These are phyloP conservation scores for Leccinum obscurum DNA, from an alignment of 768 basidiomycete species.

Conservation along the genomic window DNA sequence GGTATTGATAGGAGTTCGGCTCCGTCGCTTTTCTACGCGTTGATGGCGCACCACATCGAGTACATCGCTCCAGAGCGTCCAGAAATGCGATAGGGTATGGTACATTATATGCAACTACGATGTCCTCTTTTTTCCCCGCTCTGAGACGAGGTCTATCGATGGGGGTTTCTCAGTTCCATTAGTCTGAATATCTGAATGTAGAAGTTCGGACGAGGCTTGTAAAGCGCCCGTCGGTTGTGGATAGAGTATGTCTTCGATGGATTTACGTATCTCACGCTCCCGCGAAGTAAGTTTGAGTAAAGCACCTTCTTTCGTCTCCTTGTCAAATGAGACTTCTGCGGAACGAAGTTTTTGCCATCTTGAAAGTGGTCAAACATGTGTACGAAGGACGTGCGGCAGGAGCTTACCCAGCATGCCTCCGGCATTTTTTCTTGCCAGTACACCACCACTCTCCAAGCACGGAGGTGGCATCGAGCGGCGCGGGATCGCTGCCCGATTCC, in stretches of 20 bases:
- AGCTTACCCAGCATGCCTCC: constrained; percentile 71
- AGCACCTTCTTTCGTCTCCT: constrained; percentile 69
- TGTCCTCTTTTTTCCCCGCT: constrained; percentile 62
- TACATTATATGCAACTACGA: constrained; percentile 29
- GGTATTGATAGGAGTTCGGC: constrained; percentile 54
- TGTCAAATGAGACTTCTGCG: constrained; percentile 74
- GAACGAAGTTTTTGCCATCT: constrained; percentile 81
- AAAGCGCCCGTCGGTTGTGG: constrained; percentile 41
- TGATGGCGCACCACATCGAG: constrained; percentile 17
- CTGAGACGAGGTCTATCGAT: constrained; percentile 42
- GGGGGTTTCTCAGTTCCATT: constrained; percentile 47
- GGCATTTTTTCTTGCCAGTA: constrained; percentile 69
- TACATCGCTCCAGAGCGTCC: constrained; percentile 14
- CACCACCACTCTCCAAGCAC: constrained; percentile 74
- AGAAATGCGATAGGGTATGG: constrained; percentile 25
- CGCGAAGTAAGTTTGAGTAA: constrained; percentile 65
- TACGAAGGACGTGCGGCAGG: not conserved
- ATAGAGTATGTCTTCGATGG: constrained; percentile 71
- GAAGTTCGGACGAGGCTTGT: constrained; percentile 34
- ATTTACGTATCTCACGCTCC: constrained; percentile 76
- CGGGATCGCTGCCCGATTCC: constrained; percentile 36
- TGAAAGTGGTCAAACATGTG: constrained; percentile 11
- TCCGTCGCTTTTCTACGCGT: constrained; percentile 14
- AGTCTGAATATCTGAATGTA: constrained; percentile 37
- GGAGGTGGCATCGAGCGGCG: constrained; percentile 36